Evolutionary conservation across 2,329 filamentous ascomycete genomes (phyloP), one percentile per base, ranked within the genome.

Genomic region (Pseudocercospora cruenta): DNA sequence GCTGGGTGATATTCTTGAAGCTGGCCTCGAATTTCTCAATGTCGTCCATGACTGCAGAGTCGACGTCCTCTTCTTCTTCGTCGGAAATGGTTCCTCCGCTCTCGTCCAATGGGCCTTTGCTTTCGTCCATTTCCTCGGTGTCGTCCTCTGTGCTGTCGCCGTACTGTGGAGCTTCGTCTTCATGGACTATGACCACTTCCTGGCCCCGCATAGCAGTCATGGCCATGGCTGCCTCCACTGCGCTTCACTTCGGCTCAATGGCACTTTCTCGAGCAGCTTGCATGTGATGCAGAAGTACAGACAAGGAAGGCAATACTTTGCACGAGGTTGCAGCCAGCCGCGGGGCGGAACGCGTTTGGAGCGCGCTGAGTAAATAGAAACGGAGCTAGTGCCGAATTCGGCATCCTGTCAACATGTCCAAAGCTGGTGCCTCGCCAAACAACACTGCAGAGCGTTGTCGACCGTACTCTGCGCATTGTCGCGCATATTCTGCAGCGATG

Each of bases 11-110:
- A 60, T 91, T 92, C 43, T 89, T 89, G 77, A 98, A 97, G 36
- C 89, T 90, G 62, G 88, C 84, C 73, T 94, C 90, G 64, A 99
- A 88, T 71, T 89, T 92, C 60, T 88, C 87, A 87, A 99, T 99
- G 78, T 99, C 95, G 61, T 93, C 88, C 68, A 88, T 86, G 14
- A 97, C 91, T 5, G 82, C 82, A 21, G 86, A 82, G 71, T 94
- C 91, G 43, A 92, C 84, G 14, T 82, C 79, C 26, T 86, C 84
- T 59, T 92, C 88, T 71, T 81, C 58, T 6, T 88, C 88, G 8
- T 88, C 88, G 31, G 81, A 86, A 61, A 76, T 68, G 16, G 82
- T 84, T 62, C 76, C 78, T n/a, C 80, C 80, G 72, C 82, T 84
- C 69, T 84, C 82, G 49, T 84, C 82, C 31, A 83, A 78, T 54